Evolutionary conservation across 108 stramenopile genomes (phyloP).

Genomic region (Skeletonema marinoi): DNA sequence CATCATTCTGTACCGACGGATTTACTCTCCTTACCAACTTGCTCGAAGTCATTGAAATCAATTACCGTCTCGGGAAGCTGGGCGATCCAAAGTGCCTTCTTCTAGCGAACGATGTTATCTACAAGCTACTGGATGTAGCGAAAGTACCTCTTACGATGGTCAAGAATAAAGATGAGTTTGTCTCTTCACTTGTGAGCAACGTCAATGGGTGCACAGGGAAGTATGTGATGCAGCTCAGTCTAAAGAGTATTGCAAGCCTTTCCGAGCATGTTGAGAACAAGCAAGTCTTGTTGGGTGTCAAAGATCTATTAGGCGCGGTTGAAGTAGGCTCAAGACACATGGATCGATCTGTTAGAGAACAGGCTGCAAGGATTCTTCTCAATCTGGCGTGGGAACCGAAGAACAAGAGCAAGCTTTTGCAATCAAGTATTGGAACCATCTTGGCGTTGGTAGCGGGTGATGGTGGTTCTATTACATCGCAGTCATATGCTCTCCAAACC

Average conservation of each 20-base stretch:
- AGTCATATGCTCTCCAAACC: conserved; percentile 23
- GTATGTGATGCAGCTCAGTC: conserved; percentile 32
- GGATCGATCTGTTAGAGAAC: conserved; percentile 25
- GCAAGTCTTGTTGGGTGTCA: conserved; percentile 15
- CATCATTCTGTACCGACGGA: conserved; percentile 36
- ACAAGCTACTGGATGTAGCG: conserved; percentile 12
- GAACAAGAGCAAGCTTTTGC: conserved; percentile 31
- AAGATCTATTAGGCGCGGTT: conserved; percentile 20
- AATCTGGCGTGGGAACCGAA: conserved; percentile 35
- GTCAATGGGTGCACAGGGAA: conserved; percentile 30
- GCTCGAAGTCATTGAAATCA: conserved; percentile 38
- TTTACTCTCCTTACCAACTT: conserved; percentile 26
- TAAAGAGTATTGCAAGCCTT: conserved; percentile 32
- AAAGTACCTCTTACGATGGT: conserved; percentile 27
- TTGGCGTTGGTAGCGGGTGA: background rate
- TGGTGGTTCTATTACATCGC: conserved; percentile 12
- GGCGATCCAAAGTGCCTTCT: conserved; percentile 32
- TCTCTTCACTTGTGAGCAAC: conserved; percentile 27
- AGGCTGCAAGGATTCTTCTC: conserved; percentile 32
- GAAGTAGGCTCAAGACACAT: conserved; percentile 39
- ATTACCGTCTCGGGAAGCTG: conserved; percentile 35
- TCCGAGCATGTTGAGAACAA: conserved; percentile 44
- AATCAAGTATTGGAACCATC: conserved; percentile 16
- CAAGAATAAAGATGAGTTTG: conserved; percentile 14
- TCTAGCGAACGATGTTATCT: conserved; percentile 22